A percentile compares a stretch with the other conserved stretches of the same genome.
phyloP scores from a whole-genome alignment of 108 stramenopile genomes.

The Asterionellopsis glacialis region DNA sequence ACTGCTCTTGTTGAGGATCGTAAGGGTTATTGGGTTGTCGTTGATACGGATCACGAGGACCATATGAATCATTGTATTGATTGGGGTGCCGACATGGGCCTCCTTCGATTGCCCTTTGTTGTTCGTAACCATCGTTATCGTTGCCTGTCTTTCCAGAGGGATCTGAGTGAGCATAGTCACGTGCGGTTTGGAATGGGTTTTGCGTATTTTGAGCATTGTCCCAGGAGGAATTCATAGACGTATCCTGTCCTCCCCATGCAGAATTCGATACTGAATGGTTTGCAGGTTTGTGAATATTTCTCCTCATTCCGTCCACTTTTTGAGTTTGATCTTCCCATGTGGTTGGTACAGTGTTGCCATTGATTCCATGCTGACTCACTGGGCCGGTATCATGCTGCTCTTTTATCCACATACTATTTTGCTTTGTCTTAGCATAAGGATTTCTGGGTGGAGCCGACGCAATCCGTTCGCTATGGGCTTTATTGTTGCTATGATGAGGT shows the following conservation, averaged over 20 bases:
- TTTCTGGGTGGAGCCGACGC: no score
- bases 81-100: neutral
- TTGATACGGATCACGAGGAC: constrained; percentile 15
- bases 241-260: no score
- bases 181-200: constrained; percentile 75
- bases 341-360: no score
- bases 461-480: no score
- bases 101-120: neutral
- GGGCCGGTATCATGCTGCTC: neutral
- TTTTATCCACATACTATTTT: no score
- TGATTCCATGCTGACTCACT: constrained; percentile 3
- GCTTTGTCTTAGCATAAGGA: no score
- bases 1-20: neutral
- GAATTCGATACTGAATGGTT: no score
- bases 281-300: no score
- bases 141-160: neutral
- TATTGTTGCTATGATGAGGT: neutral
- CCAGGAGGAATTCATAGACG: constrained; percentile 8
- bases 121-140: neutral
- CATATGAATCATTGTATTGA: no score
- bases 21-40: constrained; percentile 13
- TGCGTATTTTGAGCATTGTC: constrained; percentile 16
- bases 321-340: no score
- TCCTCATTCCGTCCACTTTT: no score
- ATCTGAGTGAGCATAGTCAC: constrained; percentile 20